Conservation (phyloP, 2,329 filamentous ascomycete genomes). For the Sporothrix globosa region DNA sequence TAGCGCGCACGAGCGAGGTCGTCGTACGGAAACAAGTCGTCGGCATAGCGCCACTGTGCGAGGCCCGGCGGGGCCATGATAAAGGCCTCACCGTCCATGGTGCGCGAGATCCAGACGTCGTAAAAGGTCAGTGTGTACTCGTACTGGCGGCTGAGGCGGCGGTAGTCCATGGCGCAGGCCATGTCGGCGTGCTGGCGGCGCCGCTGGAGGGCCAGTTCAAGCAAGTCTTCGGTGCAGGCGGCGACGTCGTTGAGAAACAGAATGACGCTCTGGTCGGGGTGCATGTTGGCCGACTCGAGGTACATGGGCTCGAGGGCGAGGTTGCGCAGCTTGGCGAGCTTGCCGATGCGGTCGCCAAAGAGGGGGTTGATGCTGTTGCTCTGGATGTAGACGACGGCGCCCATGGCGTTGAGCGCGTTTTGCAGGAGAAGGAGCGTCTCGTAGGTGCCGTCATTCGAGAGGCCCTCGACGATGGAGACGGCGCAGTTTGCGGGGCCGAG, state of each 20-base stretch:
- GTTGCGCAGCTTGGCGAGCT: conserved; percentile 27
- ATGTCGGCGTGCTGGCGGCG: conserved; percentile 19
- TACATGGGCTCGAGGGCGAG: conserved; percentile 12
- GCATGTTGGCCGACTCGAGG: neutral
- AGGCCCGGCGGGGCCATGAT: neutral
- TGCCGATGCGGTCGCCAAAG: conserved; percentile 23
- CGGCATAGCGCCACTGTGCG: conserved; percentile 12
- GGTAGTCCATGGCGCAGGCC: conserved; percentile 25
- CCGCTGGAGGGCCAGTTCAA: conserved; percentile 8
- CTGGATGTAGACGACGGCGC: conserved; percentile 15
- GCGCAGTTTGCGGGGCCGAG: conserved; percentile 9
- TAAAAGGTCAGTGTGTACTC: conserved; percentile 7
- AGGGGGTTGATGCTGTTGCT: conserved; percentile 17
- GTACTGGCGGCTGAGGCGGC: neutral
- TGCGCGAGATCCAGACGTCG: conserved; percentile 16
- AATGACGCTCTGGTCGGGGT: neutral
- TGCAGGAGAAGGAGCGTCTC: neutral
- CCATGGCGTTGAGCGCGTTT: neutral
- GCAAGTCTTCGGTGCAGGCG: conserved; percentile 15
- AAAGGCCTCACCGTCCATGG: conserved; percentile 16
- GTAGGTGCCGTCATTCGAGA: conserved; percentile 12
- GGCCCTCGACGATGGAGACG: conserved; percentile 16
- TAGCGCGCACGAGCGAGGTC: neutral
- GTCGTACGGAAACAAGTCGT: conserved; percentile 15
- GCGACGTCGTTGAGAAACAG: conserved; percentile 20